Evolutionary conservation across 2,329 filamentous ascomycete genomes (phyloP).

Genomic region (Escovopsis weberi): DNA sequence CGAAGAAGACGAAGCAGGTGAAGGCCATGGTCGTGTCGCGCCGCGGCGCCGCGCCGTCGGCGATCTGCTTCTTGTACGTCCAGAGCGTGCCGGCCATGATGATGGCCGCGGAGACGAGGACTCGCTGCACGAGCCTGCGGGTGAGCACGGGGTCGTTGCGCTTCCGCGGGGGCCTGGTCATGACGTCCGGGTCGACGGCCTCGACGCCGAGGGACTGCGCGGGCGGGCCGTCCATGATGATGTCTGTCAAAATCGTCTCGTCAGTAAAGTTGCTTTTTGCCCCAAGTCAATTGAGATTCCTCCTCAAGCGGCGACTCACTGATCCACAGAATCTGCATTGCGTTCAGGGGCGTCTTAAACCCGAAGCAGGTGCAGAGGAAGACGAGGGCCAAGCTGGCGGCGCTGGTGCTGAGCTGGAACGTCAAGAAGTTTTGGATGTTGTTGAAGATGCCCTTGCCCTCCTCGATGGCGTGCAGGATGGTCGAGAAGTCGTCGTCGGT

Average conservation of each 20-base stretch:
- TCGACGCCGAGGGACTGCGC: slow-evolving; percentile 96
- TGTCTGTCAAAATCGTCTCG: slow-evolving; percentile 43
- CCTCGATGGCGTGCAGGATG: slow-evolving; percentile 89
- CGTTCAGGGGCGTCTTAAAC: slow-evolving; percentile 89
- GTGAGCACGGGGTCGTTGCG: slow-evolving; percentile 89
- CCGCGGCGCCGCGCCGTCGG: slow-evolving; percentile 68
- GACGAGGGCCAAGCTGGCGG: slow-evolving; percentile 80
- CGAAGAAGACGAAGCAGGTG: slow-evolving; percentile 95
- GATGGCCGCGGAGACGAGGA: slow-evolving; percentile 72
- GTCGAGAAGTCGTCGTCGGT: slow-evolving; percentile 84
- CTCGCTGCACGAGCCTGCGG: slow-evolving; percentile 62
- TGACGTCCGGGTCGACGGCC: slow-evolving; percentile 83
- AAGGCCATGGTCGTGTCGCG: slow-evolving; percentile 99
- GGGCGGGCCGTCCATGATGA: slow-evolving; percentile 97
- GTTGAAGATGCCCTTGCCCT: slow-evolving; percentile 98
- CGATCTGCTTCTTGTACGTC: slow-evolving; percentile 87
- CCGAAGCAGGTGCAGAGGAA: slow-evolving; percentile 85
- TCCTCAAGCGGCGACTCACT: slow-evolving; percentile 43
- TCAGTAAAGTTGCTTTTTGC: too few relatives aligned
- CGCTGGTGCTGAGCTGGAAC: slow-evolving; percentile 94
- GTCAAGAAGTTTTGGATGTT: slow-evolving; percentile 99
- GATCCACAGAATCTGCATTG: slow-evolving; percentile 99
- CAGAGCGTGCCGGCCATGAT: slow-evolving; percentile 89
- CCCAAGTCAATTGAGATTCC: too few relatives aligned
- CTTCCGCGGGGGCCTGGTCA: slow-evolving; percentile 73